Base-by-base conservation (phyloP, 2,329 filamentous ascomycete species). In the Pseudogymnoascus sp. region DNA sequence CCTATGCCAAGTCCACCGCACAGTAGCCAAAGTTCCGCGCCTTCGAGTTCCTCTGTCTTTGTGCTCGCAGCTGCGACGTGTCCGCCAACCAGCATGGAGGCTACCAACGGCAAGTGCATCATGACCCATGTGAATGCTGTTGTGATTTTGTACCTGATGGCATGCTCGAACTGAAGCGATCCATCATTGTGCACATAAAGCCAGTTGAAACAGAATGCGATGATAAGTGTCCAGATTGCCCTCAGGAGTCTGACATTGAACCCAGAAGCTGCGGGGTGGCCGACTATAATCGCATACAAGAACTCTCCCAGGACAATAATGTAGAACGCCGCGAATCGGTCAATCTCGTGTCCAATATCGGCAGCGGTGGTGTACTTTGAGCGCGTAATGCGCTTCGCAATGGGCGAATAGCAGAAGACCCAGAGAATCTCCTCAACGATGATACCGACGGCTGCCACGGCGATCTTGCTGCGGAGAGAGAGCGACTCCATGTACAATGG, bases 291-390 rank as follows among this genome's bases (percentile, higher is more conserved):
- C 63, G 75, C 75, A 64, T 80, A 80, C 14, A 81, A 72, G 65
- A 80, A 81, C 65, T 81, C 79, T 61, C 78, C 79, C 0, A 82
- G 75, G n/a, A 79, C 79, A 63, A 81, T 80, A 65, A 82, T 81
- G 69, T 78, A 80, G 65, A 82, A 81, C 12, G 78, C 79, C 0
- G 78, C 78, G 70, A 80, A 78, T 8, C 79, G 76, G 65, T 82
- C 79, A 36, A 80, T 74, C 66, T 81, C 79, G 65, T 81, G 79
- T 9, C 76, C 73, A 61, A 82, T 79, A 63, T 81, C 78, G 3
- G 80, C 78, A 0, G 79, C 79, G 0, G 79, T 80, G 63, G 77
- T 77, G 64, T 79, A 81, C 7, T 73, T 75, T 14, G 78, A 72
- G 36, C 74, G 74, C 21, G 80, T 70, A 36, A 76, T 69, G 25